Percentiles rank a stretch among this genome's conserved stretches.
Conservation (phyloP, 2,329 filamentous ascomycete genomes). For the Aspergillus ochraceus region DNA sequence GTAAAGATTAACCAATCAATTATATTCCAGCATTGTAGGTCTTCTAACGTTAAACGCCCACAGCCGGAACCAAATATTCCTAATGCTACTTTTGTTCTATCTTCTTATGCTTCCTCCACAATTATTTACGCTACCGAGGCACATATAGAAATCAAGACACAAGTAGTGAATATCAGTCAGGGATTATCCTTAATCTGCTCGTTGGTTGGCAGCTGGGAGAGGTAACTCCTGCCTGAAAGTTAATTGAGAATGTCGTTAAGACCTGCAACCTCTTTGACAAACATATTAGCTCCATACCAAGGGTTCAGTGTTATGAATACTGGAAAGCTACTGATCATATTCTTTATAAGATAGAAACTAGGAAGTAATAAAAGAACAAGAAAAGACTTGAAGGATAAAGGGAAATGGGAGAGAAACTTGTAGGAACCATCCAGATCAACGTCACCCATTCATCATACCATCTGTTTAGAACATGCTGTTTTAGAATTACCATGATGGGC, state of each 20-base stretch:
- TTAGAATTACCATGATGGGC: constrained; percentile 13
- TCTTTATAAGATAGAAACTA: no score
- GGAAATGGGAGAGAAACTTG: constrained; percentile 11
- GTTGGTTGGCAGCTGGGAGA: no score
- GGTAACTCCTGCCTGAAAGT: no score
- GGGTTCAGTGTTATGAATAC: constrained; percentile 30
- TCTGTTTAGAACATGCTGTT: constrained; percentile 19
- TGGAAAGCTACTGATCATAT: no score
- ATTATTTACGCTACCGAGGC: not conserved
- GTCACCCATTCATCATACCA: constrained; percentile 21
- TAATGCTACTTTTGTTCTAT: no score
- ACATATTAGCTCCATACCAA: constrained; percentile 40
- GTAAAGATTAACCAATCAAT: no score
- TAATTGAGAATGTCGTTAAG: constrained; percentile 29
- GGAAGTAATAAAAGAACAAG: no score
- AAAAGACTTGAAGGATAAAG: not conserved
- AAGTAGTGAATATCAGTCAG: no score
- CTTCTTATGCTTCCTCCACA: not conserved
- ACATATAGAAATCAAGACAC: not conserved
- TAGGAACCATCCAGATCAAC: constrained; percentile 23
- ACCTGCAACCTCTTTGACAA: constrained; percentile 38
- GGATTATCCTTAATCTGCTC: no score
- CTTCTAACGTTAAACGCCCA: no score
- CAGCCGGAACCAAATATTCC: no score
- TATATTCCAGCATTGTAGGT: no score